Evolutionary conservation across 2,329 filamentous ascomycete species (phyloP).

Genomic region (Clonostachys chloroleuca): DNA sequence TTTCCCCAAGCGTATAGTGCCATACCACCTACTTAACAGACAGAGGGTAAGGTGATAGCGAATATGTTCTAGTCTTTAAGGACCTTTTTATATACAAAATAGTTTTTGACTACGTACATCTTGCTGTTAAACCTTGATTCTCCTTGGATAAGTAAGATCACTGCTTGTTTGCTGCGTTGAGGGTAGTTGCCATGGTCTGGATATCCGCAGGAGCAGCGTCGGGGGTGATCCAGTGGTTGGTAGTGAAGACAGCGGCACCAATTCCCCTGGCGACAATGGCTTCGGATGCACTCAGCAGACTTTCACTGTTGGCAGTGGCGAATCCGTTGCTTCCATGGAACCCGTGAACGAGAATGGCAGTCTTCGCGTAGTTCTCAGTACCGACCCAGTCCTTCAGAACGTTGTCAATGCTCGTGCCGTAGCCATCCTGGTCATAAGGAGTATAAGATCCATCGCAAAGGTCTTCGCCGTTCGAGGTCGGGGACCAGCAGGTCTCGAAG

Average conservation of each 20-base stretch:
- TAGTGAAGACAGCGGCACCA: neutral
- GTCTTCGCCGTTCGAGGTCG: neutral
- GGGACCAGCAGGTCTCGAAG: neutral
- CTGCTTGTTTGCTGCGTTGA: neutral
- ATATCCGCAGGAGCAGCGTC: neutral
- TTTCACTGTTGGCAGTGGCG: neutral
- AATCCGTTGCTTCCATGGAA: neutral
- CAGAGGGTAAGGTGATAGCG: too few species aligned
- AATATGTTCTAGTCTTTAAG: too few species aligned
- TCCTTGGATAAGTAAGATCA: neutral
- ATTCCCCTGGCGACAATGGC: neutral
- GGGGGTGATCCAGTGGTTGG: neutral
- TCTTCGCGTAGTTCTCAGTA: neutral
- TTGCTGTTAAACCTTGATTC: too few species aligned
- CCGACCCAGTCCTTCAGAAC: neutral
- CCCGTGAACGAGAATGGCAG: neutral
- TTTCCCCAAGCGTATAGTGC: too few species aligned
- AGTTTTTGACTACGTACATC: too few species aligned
- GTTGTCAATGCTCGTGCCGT: neutral
- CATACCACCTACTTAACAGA: too few species aligned
- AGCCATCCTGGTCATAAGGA: neutral
- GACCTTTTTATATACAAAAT: too few species aligned
- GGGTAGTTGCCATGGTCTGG: neutral
- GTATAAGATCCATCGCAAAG: neutral
- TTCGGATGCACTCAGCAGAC: neutral